phyloP scores from a whole-genome alignment of 305 asterid genomes.

The Nicotiana rustica region DNA sequence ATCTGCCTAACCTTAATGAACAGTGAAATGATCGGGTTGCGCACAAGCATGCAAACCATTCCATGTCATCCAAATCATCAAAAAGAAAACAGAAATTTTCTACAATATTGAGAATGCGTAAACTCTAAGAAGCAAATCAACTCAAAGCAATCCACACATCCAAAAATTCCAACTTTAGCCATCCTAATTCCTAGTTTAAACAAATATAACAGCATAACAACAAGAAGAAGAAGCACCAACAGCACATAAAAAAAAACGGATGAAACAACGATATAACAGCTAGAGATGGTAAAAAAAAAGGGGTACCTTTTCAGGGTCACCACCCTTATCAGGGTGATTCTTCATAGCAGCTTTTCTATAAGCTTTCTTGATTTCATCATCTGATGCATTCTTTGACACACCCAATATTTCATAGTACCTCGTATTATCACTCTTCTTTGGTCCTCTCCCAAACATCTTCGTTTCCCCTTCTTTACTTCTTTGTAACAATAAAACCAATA shows the following conservation, averaged over 20 bases:
- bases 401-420: constrained; percentile 80
- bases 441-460: constrained; percentile 79
- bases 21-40: too few species aligned
- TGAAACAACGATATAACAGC: background rate
- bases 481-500: background rate
- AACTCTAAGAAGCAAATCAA: background rate
- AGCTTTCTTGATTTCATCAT: constrained; percentile 89
- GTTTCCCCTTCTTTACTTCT: background rate
- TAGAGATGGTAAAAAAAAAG: background rate
- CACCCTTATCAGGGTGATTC: constrained; percentile 96
- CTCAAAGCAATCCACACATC: background rate
- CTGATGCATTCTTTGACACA: constrained; percentile 73
- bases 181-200: background rate
- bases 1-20: too few species aligned
- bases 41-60: too few species aligned
- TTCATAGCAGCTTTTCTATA: constrained; percentile 89
- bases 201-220: background rate
- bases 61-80: too few species aligned
- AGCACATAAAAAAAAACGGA: background rate
- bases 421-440: constrained; percentile 81
- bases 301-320: constrained; percentile 89
- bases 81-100: background rate
- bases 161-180: background rate
- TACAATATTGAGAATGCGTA: background rate
- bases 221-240: background rate